Evolutionary conservation across 345 rosid species (phyloP).

Genomic region (Syzygium jambos): DNA sequence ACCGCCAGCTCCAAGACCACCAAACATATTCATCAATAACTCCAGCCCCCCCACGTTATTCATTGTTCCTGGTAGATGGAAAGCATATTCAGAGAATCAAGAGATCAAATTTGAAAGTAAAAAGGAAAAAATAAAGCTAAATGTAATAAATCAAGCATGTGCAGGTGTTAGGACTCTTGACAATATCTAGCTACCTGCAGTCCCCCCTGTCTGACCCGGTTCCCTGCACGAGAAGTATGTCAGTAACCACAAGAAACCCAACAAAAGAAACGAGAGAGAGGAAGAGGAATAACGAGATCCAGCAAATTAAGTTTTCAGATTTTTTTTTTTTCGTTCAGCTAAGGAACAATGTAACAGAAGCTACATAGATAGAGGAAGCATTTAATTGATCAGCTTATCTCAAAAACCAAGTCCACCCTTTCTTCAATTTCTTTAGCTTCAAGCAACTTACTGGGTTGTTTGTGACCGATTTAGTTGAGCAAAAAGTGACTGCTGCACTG

Average conservation of each 20-base stretch:
- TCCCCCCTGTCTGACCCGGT: slow-evolving; percentile 37
- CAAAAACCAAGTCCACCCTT: not conserved
- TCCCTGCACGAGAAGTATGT: slow-evolving; percentile 29
- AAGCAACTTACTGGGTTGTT: slow-evolving; percentile 44
- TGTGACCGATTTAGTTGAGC: slow-evolving; percentile 58
- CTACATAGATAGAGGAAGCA: not conserved
- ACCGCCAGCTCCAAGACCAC: slow-evolving; percentile 75
- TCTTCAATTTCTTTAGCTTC: not conserved
- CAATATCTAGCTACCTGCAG: slow-evolving; percentile 30
- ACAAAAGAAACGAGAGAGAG: not conserved
- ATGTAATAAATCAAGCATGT: not conserved
- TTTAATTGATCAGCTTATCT: not conserved
- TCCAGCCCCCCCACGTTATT: slow-evolving; percentile 51
- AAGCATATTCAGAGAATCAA: not conserved
- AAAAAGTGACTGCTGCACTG: slow-evolving; percentile 57
- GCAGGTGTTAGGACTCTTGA: not conserved
- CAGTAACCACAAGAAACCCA: not conserved
- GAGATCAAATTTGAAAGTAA: not conserved
- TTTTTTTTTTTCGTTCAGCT: not conserved
- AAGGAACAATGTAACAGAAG: not conserved
- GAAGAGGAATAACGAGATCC: not conserved
- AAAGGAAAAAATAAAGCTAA: not conserved
- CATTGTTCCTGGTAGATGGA: slow-evolving; percentile 18
- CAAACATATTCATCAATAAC: slow-evolving; percentile 85
- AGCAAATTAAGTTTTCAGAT: not conserved